Percentiles rank a stretch among this genome's conserved stretches.
These are phyloP conservation scores for Eucalyptus brandiana DNA, from an alignment of 345 rosid genomes.

Conservation along the genomic window DNA sequence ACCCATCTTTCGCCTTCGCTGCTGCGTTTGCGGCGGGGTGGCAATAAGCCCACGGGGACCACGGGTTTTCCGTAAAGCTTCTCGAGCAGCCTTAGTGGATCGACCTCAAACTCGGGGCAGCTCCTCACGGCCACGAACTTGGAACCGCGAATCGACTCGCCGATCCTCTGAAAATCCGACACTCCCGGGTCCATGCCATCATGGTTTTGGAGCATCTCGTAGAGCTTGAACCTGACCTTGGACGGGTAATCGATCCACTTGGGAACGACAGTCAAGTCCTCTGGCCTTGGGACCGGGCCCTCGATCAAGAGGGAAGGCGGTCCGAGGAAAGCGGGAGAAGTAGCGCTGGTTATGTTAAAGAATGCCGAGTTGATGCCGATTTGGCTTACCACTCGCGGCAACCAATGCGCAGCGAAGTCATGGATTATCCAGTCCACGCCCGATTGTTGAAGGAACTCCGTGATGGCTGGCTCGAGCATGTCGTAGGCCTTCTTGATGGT, in stretches of 20 bases:
- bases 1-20: background rate
- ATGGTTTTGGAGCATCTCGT: background rate
- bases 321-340: background rate
- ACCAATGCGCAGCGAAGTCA: conserved; percentile 27
- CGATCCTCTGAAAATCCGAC: background rate
- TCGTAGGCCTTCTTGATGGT: conserved; percentile 37
- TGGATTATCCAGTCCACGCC: conserved; percentile 21
- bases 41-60: background rate
- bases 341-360: conserved; percentile 10
- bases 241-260: conserved; percentile 10
- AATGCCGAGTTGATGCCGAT: conserved; percentile 1
- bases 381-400: conserved; percentile 7
- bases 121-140: background rate
- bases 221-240: background rate
- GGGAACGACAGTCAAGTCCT: conserved; percentile 16
- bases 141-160: background rate
- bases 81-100: background rate
- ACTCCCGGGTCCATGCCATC: background rate
- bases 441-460: conserved; percentile 2
- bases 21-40: background rate
- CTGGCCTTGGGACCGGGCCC: background rate
- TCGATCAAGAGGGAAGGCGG: background rate
- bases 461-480: conserved; percentile 1
- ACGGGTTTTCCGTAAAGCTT: background rate
- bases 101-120: conserved; percentile 1